phyloP scores from a whole-genome alignment of 345 rosid genomes.

The Camelina laxa region DNA sequence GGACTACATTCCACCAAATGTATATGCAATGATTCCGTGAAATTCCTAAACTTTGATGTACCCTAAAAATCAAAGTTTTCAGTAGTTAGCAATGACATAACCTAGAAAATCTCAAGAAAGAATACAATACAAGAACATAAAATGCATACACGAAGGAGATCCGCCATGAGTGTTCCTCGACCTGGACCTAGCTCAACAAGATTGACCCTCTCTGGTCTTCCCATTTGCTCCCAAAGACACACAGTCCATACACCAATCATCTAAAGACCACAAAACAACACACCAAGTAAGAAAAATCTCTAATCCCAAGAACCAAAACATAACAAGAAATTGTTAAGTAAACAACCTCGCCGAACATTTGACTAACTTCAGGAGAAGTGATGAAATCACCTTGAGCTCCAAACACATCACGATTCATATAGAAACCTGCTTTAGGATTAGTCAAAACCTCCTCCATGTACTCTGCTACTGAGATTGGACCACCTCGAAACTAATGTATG shows the following conservation, averaged over 20 bases:
- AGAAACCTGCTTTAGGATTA: conserved; percentile 87
- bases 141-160: conserved; percentile 78
- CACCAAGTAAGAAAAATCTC: not conserved
- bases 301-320: conserved; percentile 8
- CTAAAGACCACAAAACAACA: conserved; percentile 41
- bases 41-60: conserved; percentile 68
- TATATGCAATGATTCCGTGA: conserved; percentile 77
- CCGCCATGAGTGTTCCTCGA: conserved; percentile 92
- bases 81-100: conserved; percentile 10
- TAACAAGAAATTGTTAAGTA: not conserved
- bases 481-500: conserved; percentile 71
- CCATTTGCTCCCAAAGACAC: conserved; percentile 98
- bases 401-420: conserved; percentile 89
- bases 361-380: conserved; percentile 97
- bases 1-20: conserved; percentile 97
- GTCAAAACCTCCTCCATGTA: conserved; percentile 97
- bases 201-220: conserved; percentile 74
- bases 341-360: conserved; percentile 94
- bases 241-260: conserved; percentile 91
- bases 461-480: conserved; percentile 91
- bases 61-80: conserved; percentile 56
- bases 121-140: conserved; percentile 20
- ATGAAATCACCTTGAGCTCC: conserved; percentile 95
- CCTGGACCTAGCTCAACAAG: conserved; percentile 96
- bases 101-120: conserved; percentile 11